phyloP scores from a whole-genome alignment of 2,329 filamentous ascomycete species.

The Fusarium nisikadoi region DNA sequence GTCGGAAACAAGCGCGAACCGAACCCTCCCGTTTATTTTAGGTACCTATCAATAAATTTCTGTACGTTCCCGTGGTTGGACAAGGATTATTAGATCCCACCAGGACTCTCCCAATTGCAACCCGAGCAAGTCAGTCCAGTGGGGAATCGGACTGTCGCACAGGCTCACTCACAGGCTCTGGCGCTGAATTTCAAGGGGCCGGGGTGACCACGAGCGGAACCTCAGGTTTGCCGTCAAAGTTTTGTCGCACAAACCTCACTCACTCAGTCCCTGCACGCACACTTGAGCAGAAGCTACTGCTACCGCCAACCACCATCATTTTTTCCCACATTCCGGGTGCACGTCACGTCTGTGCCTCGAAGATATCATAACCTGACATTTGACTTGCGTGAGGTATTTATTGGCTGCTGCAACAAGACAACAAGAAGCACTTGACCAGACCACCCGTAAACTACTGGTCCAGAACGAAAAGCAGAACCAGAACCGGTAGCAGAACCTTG shows the following conservation, averaged over 20 bases:
- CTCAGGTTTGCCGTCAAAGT: not conserved
- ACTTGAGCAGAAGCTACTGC: not conserved
- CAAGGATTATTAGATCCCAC: not conserved
- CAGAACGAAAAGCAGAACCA: constrained; percentile 4
- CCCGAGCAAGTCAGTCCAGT: not conserved
- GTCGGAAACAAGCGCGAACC: constrained; percentile 1
- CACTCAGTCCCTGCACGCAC: not conserved
- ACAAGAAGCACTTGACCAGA: not conserved
- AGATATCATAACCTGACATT: not conserved
- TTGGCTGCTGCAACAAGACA: not conserved
- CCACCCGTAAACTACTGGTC: not conserved
- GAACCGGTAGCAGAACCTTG: constrained; percentile 9
- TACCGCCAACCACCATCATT: not conserved
- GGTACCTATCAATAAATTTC: not conserved
- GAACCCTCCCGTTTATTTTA: not conserved
- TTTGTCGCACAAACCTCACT: constrained; percentile 23
- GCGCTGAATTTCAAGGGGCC: not conserved
- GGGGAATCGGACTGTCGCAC: not conserved
- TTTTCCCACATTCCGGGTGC: not conserved
- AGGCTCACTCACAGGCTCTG: not conserved
- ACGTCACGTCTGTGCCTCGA: not conserved
- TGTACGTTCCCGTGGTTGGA: not conserved
- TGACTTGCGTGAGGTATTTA: constrained; percentile 1
- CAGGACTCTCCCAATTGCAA: not conserved
- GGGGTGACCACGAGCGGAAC: not conserved